Percentiles rank a stretch among this genome's conserved stretches.
These are phyloP conservation scores for Conticribra weissflogii DNA, from an alignment of 108 stramenopile species.

Conservation along the genomic window DNA sequence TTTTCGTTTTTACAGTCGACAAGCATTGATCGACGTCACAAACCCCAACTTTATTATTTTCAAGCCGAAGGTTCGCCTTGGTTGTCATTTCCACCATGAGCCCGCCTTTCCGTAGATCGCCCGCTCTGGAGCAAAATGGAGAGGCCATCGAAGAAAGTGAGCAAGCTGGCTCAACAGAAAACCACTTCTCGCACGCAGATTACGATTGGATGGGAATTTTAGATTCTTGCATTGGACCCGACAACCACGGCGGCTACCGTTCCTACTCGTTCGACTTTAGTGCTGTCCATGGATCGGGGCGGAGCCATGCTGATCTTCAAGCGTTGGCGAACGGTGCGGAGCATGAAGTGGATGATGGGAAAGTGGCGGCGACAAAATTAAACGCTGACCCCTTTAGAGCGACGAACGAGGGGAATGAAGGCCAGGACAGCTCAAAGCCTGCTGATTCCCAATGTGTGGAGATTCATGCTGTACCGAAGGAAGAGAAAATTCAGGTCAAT, in stretches of 20 bases:
- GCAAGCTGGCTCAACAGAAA: neutral
- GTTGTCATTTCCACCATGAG: neutral
- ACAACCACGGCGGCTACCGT: slow-evolving; percentile 5
- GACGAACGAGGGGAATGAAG: neutral
- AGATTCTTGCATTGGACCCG: neutral
- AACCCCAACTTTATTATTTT: neutral
- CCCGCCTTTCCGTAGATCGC: neutral
- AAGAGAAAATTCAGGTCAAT: too few relatives aligned
- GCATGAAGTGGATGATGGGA: neutral
- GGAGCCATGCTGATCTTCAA: neutral
- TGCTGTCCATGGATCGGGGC: neutral
- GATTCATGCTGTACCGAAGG: too few relatives aligned
- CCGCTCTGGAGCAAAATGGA: neutral
- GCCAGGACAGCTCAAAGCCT: neutral
- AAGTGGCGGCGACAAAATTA: neutral
- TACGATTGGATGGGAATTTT: slow-evolving; percentile 30
- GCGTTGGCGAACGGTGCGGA: neutral
- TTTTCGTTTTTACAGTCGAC: too few relatives aligned
- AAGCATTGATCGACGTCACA: neutral
- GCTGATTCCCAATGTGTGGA: too few relatives aligned
- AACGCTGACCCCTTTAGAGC: neutral
- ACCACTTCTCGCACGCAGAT: slow-evolving; percentile 16
- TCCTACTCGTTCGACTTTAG: neutral
- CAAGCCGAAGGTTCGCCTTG: too few relatives aligned
- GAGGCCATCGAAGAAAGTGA: neutral